These are phyloP conservation scores for Fusarium anthophilum DNA, from an alignment of 2,329 filamentous ascomycete species.

Conservation along the genomic window DNA sequence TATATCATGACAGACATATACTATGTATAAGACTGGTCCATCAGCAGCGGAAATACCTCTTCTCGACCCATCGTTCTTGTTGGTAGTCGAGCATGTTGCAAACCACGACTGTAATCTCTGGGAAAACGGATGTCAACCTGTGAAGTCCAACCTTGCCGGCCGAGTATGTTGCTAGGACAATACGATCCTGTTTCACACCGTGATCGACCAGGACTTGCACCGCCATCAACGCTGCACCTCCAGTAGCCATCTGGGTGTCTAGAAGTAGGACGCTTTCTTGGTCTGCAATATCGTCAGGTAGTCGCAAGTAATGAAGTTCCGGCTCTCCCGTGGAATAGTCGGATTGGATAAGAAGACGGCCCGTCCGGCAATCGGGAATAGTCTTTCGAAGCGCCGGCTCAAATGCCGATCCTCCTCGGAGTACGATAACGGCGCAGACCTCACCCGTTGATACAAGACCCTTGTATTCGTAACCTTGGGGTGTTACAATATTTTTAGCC, in stretches of 20 bases:
- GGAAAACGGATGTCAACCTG: slow-evolving; percentile 87
- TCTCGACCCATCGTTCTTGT: slow-evolving; percentile 90
- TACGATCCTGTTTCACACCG: slow-evolving; percentile 82
- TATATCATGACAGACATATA: slow-evolving; percentile 11
- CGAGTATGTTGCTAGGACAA: slow-evolving; percentile 93
- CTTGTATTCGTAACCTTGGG: slow-evolving; percentile 73
- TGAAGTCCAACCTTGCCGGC: slow-evolving; percentile 87
- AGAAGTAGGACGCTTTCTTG: slow-evolving; percentile 87
- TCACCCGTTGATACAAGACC: slow-evolving; percentile 78
- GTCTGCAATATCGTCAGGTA: slow-evolving; percentile 76
- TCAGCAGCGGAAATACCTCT: slow-evolving; percentile 88
- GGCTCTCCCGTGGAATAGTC: slow-evolving; percentile 87
- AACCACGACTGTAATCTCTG: slow-evolving; percentile 85
- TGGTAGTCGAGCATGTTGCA: slow-evolving; percentile 83
- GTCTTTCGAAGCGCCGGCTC: slow-evolving; percentile 89
- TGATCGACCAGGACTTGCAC: slow-evolving; percentile 96
- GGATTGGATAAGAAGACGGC: slow-evolving; percentile 90
- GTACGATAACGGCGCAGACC: slow-evolving; percentile 85
- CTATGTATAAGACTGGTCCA: background rate
- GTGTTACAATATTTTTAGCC: slow-evolving; percentile 72
- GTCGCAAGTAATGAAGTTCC: slow-evolving; percentile 87
- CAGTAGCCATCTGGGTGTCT: slow-evolving; percentile 94
- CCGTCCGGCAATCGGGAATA: slow-evolving; percentile 91
- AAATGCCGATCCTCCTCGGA: slow-evolving; percentile 88
- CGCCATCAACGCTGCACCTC: slow-evolving; percentile 88